A percentile compares a stretch with the other conserved stretches of the same genome.
phyloP scores from a whole-genome alignment of 805 yeast species.

The Candida hispaniensis region DNA sequence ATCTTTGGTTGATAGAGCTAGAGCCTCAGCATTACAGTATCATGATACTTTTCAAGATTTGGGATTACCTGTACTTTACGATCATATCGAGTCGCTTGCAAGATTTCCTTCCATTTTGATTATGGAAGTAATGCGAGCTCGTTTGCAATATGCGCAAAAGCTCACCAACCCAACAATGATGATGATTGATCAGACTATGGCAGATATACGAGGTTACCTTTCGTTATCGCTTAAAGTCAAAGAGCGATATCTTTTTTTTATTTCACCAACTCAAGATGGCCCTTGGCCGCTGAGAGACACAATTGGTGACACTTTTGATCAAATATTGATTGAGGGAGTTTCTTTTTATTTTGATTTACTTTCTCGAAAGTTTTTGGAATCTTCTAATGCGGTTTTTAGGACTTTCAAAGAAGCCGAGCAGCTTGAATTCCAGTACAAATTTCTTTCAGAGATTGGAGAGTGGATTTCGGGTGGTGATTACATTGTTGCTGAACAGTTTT shows the following conservation, averaged over 20 bases:
- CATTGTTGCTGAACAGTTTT: conserved; percentile 68
- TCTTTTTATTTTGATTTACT: conserved; percentile 58
- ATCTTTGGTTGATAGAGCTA: conserved; percentile 76
- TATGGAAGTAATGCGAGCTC: conserved; percentile 62
- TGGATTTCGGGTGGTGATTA: conserved; percentile 72
- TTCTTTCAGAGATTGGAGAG: conserved; percentile 64
- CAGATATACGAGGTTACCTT: conserved; percentile 69
- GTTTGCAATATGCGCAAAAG: conserved; percentile 68
- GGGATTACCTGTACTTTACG: conserved; percentile 64
- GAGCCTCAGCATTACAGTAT: conserved; percentile 54
- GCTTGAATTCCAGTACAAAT: conserved; percentile 70
- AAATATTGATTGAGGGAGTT: conserved; percentile 61
- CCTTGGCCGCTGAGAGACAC: conserved; percentile 65
- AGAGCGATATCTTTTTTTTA: conserved; percentile 48
- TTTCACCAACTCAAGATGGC: conserved; percentile 39
- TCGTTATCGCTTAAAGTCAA: conserved; percentile 65
- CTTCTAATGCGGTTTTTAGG: conserved; percentile 53
- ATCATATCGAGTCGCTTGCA: conserved; percentile 49
- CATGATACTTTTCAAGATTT: conserved; percentile 52
- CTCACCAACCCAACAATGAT: conserved; percentile 79
- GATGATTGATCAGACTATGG: conserved; percentile 92
- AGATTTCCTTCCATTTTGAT: conserved; percentile 70
- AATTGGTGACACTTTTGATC: conserved; percentile 55
- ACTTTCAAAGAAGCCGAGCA: conserved; percentile 89
- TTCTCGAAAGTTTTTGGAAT: conserved; percentile 67